Base-by-base conservation (phyloP, 306 rosid species). In the Begonia fuchsioides region DNA sequence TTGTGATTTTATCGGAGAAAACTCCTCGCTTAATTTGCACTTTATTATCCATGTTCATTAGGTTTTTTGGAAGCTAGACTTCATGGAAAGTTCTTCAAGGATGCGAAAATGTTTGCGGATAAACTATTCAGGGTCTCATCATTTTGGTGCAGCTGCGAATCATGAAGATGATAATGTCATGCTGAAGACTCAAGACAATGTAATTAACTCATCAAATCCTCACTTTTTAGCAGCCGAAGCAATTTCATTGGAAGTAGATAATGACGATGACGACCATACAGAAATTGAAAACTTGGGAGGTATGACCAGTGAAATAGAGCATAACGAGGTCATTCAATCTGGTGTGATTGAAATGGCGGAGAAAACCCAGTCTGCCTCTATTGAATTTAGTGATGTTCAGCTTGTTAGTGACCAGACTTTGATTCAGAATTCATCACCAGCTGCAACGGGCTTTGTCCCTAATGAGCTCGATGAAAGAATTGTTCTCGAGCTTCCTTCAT, bases 41-140 rank as follows among this genome's bases (percentile, higher is more conserved):
- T 50, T 19, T 35, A 13, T 26, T 43, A 39, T 46, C 9, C 14
- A 43, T 56, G 39, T 44, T 54, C 49, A 49, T 40, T 68, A 90
- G 98, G 82, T 82, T 50, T 85, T 90, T 47, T 90, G 98, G 98
- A 90, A 85, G 77, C 92, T 90, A 44, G 98, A 85, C 62, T 75
- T 79, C 38, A 79, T 82, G 94, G 98, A 90, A 77, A 90, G 76
- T 75, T 82, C 94, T 63, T 77, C 85, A 8, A 69, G 98, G 62
- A 90, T 90, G 98, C 85, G 98, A 58, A 70, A 56, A 52, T 81
- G 80, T 61, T 53, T 90, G 73, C 79, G 76, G 71, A 81, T 83
- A 71, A 75, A 85, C 65, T 85, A 85, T 55, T 65, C 47, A 56
- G 95, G 98, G 50, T 81, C 84, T 51, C 94, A 90, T 77, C 98